Base-by-base conservation (phyloP, 495 filamentous ascomycete species). In the Penicillium cosmopolitanum region DNA sequence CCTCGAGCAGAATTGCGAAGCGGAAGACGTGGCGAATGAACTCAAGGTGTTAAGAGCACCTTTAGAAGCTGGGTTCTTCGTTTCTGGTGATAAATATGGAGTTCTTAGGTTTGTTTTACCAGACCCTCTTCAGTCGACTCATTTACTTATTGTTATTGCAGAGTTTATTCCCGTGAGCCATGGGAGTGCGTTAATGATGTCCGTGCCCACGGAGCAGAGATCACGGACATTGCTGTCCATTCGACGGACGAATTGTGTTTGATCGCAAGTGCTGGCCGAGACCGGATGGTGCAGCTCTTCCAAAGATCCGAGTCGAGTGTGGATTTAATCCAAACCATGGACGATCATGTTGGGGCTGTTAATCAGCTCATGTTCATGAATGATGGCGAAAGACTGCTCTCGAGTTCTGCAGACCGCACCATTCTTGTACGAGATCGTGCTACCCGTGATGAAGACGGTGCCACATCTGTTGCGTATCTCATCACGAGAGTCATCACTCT, bases 251-350 rank as follows among this genome's bases (percentile, higher is more conserved):
- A 71, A 7, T 63, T 64, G 33, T 76, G 65, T 54, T 71, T 96
- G 50, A 78, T 98, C 46, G 92, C 89, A 19, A 92, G 85, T 21
- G 90, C 87, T 66, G 89, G 93, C 36, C 84, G 94, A 62, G 95
- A 98, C 75, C 88, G 95, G 46, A 96, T 88, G 50, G 84, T 95
- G 19, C 95, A 98, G 72, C 79, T 98, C 18, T 98, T 97, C 70
- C 80, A 85, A 55, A 82, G 82, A 65, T 71, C 71, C 33, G 73
- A 78, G 1, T 76, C 77, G 0, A 76, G 77, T 6, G 80, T 89
- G 66, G 75, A 80, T 44, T 68, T 93, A 36, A 73, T 89, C 36
- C 90, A 93, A 68, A 92, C 90, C 0, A 76, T 93, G 68, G 87
- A 92, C 59, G 90, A 93, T 40, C 90, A 93, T 68, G 87, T 88